phyloP scores from a whole-genome alignment of 768 basidiomycete species.

The Leccinum boreale region DNA sequence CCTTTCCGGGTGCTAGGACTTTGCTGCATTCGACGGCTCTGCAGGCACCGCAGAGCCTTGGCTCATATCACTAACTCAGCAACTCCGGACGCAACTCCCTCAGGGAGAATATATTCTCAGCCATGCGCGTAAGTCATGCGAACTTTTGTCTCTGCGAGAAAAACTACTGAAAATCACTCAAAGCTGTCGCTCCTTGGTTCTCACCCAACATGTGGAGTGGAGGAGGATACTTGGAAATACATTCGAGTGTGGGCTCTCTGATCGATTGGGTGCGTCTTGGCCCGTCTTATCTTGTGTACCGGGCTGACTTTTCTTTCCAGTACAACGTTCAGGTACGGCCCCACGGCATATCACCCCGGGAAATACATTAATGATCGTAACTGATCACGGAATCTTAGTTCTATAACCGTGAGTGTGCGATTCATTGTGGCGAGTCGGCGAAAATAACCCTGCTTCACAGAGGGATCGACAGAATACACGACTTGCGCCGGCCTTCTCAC shows the following conservation, averaged over 20 bases:
- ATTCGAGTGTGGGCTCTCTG: constrained; percentile 37
- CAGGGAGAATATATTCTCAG: constrained; percentile 32
- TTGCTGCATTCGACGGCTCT: constrained; percentile 44
- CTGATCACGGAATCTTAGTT: constrained; percentile 5
- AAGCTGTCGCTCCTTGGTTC: constrained; percentile 47
- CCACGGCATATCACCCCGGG: not conserved
- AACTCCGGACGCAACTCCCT: constrained; percentile 31
- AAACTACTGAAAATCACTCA: too few species aligned
- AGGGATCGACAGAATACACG: constrained; percentile 37
- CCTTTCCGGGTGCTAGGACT: constrained; percentile 41
- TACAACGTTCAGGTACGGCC: constrained; percentile 40
- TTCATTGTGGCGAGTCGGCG: not conserved
- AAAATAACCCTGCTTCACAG: constrained; percentile 15
- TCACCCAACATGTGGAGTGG: constrained; percentile 32
- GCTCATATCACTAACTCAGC: constrained; percentile 31
- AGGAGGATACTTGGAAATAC: constrained; percentile 40
- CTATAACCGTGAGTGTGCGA: constrained; percentile 18
- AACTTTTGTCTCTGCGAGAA: too few species aligned
- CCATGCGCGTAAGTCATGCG: constrained; percentile 32
- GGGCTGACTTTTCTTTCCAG: constrained; percentile 16
- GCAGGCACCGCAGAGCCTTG: constrained; percentile 47
- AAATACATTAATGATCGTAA: not conserved
- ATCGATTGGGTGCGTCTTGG: constrained; percentile 40
- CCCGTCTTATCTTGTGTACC: not conserved
- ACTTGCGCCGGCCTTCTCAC: constrained; percentile 37